Conservation (phyloP, 805 yeast genomes). For the Saccharomycopsis fodiens region DNA sequence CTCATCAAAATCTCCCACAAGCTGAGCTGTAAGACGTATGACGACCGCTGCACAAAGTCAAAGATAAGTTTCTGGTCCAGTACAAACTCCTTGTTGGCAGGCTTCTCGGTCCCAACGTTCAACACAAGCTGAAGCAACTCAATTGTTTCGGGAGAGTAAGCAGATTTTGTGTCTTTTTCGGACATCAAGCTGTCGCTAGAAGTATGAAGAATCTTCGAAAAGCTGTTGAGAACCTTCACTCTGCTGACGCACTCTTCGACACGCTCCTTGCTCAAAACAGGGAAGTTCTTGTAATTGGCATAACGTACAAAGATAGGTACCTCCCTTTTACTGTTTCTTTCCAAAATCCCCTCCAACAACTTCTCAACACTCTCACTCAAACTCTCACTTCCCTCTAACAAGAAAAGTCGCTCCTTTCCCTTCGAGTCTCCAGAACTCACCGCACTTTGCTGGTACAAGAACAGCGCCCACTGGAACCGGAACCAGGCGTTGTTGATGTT, state of each 20-base stretch:
- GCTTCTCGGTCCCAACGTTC: not conserved
- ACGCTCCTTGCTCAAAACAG: constrained; percentile 41
- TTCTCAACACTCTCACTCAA: constrained; percentile 15
- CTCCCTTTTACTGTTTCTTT: not conserved
- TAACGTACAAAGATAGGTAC: constrained; percentile 32
- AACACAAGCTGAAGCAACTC: constrained; percentile 6
- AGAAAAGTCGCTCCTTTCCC: not conserved
- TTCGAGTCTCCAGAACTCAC: not conserved
- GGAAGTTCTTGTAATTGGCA: constrained; percentile 55
- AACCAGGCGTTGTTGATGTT: constrained; percentile 21
- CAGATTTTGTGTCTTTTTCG: constrained; percentile 2
- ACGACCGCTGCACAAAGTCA: constrained; percentile 52
- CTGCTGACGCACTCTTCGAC: constrained; percentile 62
- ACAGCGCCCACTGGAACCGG: constrained; percentile 42
- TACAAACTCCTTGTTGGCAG: constrained; percentile 8
- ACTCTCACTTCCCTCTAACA: not conserved
- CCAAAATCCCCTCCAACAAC: not conserved
- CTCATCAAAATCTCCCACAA: constrained; percentile 70
- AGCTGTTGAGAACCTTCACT: constrained; percentile 58
- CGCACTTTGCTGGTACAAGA: constrained; percentile 35
- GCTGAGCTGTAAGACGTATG: constrained; percentile 58
- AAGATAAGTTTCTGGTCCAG: constrained; percentile 45
- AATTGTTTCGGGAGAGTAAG: constrained; percentile 5
- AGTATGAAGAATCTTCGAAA: constrained; percentile 41
- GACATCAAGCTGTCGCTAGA: constrained; percentile 21